phyloP scores from a whole-genome alignment of 345 rosid species.

The Firmiana major region DNA sequence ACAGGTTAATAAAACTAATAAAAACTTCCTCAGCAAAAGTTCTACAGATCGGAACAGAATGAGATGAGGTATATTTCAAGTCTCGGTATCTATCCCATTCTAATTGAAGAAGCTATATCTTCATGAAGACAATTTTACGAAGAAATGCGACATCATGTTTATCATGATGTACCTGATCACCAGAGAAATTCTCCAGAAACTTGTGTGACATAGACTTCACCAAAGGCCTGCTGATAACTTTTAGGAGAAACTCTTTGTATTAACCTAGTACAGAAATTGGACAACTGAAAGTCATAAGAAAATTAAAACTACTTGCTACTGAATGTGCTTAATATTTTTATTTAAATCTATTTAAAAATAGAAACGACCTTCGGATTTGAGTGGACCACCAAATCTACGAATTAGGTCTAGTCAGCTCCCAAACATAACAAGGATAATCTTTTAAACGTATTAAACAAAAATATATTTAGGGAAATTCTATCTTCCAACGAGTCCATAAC shows the following conservation, averaged over 20 bases:
- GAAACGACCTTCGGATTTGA: too few species aligned
- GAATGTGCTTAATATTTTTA: too few species aligned
- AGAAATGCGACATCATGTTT: background rate
- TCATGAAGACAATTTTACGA: background rate
- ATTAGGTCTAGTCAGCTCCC: too few species aligned
- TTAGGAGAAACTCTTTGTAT: constrained; percentile 95
- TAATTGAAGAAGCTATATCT: background rate
- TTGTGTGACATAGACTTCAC: constrained; percentile 82
- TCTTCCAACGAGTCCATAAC: too few species aligned
- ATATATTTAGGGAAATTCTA: too few species aligned
- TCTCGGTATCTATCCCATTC: background rate
- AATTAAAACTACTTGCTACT: background rate
- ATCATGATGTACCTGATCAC: constrained; percentile 71
- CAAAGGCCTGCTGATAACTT: constrained; percentile 92
- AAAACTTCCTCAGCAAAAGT: background rate
- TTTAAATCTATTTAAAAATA: too few species aligned
- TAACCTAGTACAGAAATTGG: constrained; percentile 78
- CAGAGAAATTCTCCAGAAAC: constrained; percentile 87
- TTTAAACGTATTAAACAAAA: too few species aligned
- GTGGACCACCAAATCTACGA: too few species aligned
- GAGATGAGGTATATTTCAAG: background rate
- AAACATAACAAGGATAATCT: too few species aligned
- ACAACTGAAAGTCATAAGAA: constrained; percentile 47
- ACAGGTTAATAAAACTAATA: too few species aligned
- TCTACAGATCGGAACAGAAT: background rate